Evolutionary conservation across 352 stramenopile genomes (phyloP), one percentile per base, ranked within the genome.

Genomic region (Globisporangium canariense): DNA sequence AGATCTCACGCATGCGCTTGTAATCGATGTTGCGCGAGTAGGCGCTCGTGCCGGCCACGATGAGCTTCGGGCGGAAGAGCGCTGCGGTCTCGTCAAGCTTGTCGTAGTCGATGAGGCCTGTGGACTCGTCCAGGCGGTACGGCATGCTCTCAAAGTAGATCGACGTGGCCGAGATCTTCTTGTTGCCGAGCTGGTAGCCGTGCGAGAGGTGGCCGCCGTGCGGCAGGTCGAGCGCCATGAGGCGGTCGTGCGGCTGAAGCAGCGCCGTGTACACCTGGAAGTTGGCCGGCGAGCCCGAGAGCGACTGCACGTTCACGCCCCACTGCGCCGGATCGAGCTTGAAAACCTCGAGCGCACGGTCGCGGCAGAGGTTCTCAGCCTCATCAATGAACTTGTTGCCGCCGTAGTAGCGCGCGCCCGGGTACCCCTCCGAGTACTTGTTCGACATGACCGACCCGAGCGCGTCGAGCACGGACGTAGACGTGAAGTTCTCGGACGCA

Each of bases 371-470:
- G 36, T 93, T 78, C 78, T 99, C 98, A 28, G 98, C 95, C 75
- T 98, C 81, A 81, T 99, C 98, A 72, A 99, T 99, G 74, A 99
- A 95, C 81, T 99, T 97, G 82, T 99, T 99, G 41, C 98, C 98
- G 58, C 98, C 98, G 80, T 99, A 99, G 66, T 83, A 92, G 62
- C 87, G 85, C 67, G 84, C 76, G 36, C 94, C 96, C 8, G 97
- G 97, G 86, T 99, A 99, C 0, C 94, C 96, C 69, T 98, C 96
- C 89, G 90, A 97, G 82, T 98, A 98, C 81, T 99, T 99, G 84
- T 99, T 99, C 36, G 90, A 98, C 81, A 99, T 96, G 62, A 99
- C 93, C 9, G 94, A 99, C 36, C 98, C 98, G 36, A 99, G 78
- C 13, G 96, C 96, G 74, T 99, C 94, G 67, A 99, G 89, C 38